Base-by-base conservation (phyloP, 257 asterid species). In the Lycium ferocissimum region DNA sequence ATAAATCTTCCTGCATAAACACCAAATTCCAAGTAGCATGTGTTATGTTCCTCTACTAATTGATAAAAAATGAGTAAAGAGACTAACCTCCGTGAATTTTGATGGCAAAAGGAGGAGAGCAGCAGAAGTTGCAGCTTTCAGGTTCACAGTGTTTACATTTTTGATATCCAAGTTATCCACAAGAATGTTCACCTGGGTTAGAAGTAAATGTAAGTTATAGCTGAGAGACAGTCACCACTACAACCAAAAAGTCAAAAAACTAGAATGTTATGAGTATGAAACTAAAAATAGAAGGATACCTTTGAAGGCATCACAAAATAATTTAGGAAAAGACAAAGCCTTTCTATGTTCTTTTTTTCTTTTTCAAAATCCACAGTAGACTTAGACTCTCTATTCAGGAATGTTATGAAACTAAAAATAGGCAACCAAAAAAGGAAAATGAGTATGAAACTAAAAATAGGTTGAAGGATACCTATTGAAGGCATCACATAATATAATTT, bases 51-150 rank as follows among this genome's bases (percentile, higher is more conserved):
- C 63, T 51, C 47, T 76, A 76, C 26, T 51, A 12, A 51, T 76
- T 26, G 65, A 81, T 49, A 81, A 66, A 35, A 79, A 72, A 43
- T 76, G 71, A 87, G n/a, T 20, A 85, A 75, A 85, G 82, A 83
- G 45, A 80, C 89, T 73, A 86, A 92, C 99, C 96, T 94, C 97
- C 14, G 90, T 88, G 89, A 95, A 94, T 71, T 90, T 90, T 81
- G 98, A 91, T 65, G 99, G 98, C 93, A 94, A 89, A 86, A 94
- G 92, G 80, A 96, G 96, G 73, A 95, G 95, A 89, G 99, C 98
- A 45, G 97, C 95, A 80, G 97, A 85, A 14, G 92, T 84, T 63
- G 95, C 97, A 80, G 98, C 97, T 89, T 91, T 93, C 86, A 94
- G 86, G 86, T 97, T 97, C 49, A 89, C 87, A 49, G 89, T 81